Percentiles rank a stretch among this genome's conserved stretches.
Evolutionary conservation across 306 rosid genomes (phyloP).

Genomic region (Crataegus laevigata): DNA sequence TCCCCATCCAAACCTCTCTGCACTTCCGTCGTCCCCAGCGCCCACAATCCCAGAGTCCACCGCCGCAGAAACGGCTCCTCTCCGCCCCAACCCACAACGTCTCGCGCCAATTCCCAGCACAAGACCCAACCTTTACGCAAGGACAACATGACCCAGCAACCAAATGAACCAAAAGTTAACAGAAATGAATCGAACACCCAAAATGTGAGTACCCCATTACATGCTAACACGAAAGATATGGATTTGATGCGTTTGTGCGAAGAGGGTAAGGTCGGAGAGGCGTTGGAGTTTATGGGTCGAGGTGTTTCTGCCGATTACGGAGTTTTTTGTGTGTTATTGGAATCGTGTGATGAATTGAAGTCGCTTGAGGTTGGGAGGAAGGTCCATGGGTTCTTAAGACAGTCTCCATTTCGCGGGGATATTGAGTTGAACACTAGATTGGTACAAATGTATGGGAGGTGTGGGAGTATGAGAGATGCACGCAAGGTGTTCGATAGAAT

Average conservation of each 20-base stretch:
- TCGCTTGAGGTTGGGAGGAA: slow-evolving; percentile 42
- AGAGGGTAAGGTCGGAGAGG: slow-evolving; percentile 59
- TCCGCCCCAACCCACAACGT: not conserved
- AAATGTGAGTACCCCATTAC: slow-evolving; percentile 17
- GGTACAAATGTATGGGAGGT: slow-evolving; percentile 38
- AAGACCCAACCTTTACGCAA: slow-evolving; percentile 29
- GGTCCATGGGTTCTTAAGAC: slow-evolving; percentile 45
- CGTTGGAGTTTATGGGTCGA: slow-evolving; percentile 43
- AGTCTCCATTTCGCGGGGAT: slow-evolving; percentile 38
- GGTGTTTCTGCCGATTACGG: slow-evolving; percentile 58
- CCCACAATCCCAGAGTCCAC: slow-evolving; percentile 15
- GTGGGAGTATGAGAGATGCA: slow-evolving; percentile 64
- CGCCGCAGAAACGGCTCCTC: slow-evolving; percentile 30
- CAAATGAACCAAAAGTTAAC: slow-evolving; percentile 24
- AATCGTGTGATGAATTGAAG: slow-evolving; percentile 38
- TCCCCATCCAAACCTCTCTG: slow-evolving; percentile 13
- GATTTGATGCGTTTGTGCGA: slow-evolving; percentile 47
- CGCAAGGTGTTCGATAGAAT: slow-evolving; percentile 70
- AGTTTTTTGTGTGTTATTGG: slow-evolving; percentile 42
- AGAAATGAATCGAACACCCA: slow-evolving; percentile 12
- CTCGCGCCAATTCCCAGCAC: slow-evolving; percentile 10
- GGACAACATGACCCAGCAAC: slow-evolving; percentile 1
- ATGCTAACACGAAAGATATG: slow-evolving; percentile 9
- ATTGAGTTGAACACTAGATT: slow-evolving; percentile 41
- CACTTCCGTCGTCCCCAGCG: slow-evolving; percentile 23